Percentiles rank a stretch among this genome's conserved stretches.
Evolutionary conservation across 2,329 filamentous ascomycete species (phyloP).

Genomic region (Leptosphaerulina australis): DNA sequence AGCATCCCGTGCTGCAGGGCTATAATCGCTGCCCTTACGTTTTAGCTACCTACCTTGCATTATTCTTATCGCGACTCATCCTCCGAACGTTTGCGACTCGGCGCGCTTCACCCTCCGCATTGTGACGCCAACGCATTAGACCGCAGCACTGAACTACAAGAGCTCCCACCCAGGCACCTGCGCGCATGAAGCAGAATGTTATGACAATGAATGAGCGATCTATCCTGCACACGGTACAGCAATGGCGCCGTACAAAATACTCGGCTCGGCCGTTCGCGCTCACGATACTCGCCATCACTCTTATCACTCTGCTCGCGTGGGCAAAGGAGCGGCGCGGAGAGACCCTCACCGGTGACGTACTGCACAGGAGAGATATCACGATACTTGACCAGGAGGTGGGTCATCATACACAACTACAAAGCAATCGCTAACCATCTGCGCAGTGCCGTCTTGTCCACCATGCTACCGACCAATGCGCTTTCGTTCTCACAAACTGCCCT

Average conservation of each 20-base stretch:
- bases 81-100: slow-evolving; percentile 10
- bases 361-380: slow-evolving; percentile 30
- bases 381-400: slow-evolving; percentile 46
- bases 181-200: slow-evolving; percentile 18
- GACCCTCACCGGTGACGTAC: not conserved
- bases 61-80: not conserved
- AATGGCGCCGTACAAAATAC: slow-evolving; percentile 40
- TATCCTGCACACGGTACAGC: slow-evolving; percentile 27
- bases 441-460: slow-evolving; percentile 81
- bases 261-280: slow-evolving; percentile 48
- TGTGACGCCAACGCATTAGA: slow-evolving; percentile 18
- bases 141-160: slow-evolving; percentile 2
- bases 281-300: slow-evolving; percentile 40
- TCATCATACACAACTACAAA: not conserved
- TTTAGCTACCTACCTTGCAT: not conserved
- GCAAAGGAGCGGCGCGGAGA: slow-evolving; percentile 21
- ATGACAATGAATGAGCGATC: slow-evolving; percentile 34
- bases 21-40: not conserved
- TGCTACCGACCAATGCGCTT: slow-evolving; percentile 80
- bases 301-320: slow-evolving; percentile 40
- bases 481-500: slow-evolving; percentile 78
- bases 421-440: slow-evolving; percentile 1
- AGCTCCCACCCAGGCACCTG: not conserved
- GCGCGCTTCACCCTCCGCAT: slow-evolving; percentile 25
- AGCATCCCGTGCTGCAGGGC: slow-evolving; percentile 3